Evolutionary conservation across 371 early-diverging fungal species (phyloP), one percentile per base, ranked within the genome.

Genomic region (Cokeromyces recurvatus): DNA sequence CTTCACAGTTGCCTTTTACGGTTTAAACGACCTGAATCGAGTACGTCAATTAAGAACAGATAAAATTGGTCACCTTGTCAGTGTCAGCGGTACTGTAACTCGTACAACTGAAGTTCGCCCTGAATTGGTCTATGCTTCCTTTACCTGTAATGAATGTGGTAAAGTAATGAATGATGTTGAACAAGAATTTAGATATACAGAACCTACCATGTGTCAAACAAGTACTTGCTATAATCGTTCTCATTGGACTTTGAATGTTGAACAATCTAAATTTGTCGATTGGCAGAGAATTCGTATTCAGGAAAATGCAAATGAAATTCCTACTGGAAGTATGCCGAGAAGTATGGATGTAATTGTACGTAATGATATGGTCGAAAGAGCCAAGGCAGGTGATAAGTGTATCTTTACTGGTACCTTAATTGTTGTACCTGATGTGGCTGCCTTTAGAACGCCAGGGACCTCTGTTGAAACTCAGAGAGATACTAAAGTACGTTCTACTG

Each of bases 231-330:
- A 85, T 49, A 99, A 99, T 70, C 78, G 93, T 34, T 70, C 65
- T 16, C 65, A 81, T 43, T 98, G 96, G 89, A 80, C 83, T 32
- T 67, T 99, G 27, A 66, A 85, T 40, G 78, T 92, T 21, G 92
- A 91, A 53, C 85, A 90, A 62, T 90, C 89, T 60, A 82, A 83
- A 52, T 99, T 99, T 68, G 83, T 84, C 27, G 98, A 99, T 72
- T 99, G 98, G 98, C 99, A 99, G 76, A 87, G 92, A 56, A 84
- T 99, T 21, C 80, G 98, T 23, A 82, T 99, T 38, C 99, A 99
- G 71, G 99, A 99, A 74, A 94, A 94, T 56, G 79, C 98, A 19
- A 86, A 88, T 44, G 99, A 99, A 60, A 97, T 98, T 39, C 99
- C 99, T 14, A 85, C 93, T 9, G 99, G 99, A 39, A 89, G 91